These are phyloP conservation scores for Cicer bijugum DNA, from an alignment of 306 rosid species.

Conservation along the genomic window DNA sequence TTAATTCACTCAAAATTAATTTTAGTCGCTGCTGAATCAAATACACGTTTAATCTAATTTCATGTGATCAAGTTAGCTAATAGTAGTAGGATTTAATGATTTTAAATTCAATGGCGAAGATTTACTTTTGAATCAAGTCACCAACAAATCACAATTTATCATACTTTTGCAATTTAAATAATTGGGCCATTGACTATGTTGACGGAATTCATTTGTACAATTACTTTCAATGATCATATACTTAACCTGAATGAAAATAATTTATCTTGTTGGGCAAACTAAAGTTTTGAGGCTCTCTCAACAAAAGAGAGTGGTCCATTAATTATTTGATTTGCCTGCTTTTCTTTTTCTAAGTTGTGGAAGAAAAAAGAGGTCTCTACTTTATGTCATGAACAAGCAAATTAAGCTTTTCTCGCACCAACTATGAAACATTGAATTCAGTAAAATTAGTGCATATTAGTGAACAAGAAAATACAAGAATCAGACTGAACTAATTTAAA, in stretches of 20 bases:
- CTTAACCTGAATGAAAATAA: slow-evolving; percentile 37
- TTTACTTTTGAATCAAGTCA: no score
- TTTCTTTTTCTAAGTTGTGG: slow-evolving; percentile 46
- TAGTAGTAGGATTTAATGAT: no score
- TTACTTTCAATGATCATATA: slow-evolving; percentile 32
- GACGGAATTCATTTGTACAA: neutral
- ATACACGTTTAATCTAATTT: no score
- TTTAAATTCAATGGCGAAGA: no score
- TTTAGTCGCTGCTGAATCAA: no score
- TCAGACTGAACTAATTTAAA: slow-evolving; percentile 26
- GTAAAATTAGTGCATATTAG: neutral
- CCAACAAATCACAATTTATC: no score
- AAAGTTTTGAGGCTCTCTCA: slow-evolving; percentile 50
- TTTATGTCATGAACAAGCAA: slow-evolving; percentile 69
- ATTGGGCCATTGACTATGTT: slow-evolving; percentile 29
- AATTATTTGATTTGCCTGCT: slow-evolving; percentile 52
- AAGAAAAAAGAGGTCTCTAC: slow-evolving; percentile 53
- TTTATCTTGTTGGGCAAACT: slow-evolving; percentile 43
- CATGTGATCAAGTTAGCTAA: no score
- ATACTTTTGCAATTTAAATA: neutral
- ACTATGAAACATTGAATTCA: slow-evolving; percentile 30
- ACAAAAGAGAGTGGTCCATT: slow-evolving; percentile 40
- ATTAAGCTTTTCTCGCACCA: slow-evolving; percentile 41
- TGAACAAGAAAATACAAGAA: slow-evolving; percentile 19
- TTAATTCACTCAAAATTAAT: no score